phyloP scores from a whole-genome alignment of 768 basidiomycete species.

The Rhodocollybia butyracea region DNA sequence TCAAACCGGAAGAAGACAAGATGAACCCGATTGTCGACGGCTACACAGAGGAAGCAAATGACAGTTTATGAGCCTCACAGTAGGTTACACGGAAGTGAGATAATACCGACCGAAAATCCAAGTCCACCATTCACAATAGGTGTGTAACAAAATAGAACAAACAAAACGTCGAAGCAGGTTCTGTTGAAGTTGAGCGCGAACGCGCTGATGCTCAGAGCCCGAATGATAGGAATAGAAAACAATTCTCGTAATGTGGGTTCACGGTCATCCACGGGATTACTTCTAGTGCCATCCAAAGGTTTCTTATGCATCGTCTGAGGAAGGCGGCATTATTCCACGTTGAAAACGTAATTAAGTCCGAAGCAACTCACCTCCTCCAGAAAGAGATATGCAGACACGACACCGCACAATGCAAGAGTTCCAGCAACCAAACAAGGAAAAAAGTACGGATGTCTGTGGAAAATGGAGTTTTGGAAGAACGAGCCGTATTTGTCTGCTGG shows the following conservation, averaged over 20 bases:
- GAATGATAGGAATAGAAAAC: slow-evolving; percentile 51
- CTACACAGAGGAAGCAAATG: slow-evolving; percentile 16
- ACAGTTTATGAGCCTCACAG: too few relatives aligned
- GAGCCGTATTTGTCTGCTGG: slow-evolving; percentile 43
- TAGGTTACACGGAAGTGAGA: too few relatives aligned
- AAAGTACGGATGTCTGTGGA: slow-evolving; percentile 54
- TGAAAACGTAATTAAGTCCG: neutral
- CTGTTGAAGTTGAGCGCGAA: slow-evolving; percentile 51
- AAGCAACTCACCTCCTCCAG: slow-evolving; percentile 49
- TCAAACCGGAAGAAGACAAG: slow-evolving; percentile 45
- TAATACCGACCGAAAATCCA: too few relatives aligned
- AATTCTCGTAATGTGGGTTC: slow-evolving; percentile 27
- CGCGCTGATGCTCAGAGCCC: slow-evolving; percentile 49
- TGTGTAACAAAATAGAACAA: slow-evolving; percentile 68
- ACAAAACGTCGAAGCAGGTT: slow-evolving; percentile 65
- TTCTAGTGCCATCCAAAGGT: neutral
- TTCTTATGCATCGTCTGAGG: slow-evolving; percentile 2
- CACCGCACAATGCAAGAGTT: slow-evolving; percentile 36
- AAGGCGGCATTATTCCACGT: too few relatives aligned
- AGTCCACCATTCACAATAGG: slow-evolving; percentile 55
- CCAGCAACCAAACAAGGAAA: slow-evolving; percentile 55
- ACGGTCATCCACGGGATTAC: too few relatives aligned
- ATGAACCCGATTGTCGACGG: slow-evolving; percentile 48
- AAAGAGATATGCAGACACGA: slow-evolving; percentile 41
- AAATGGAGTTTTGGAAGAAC: slow-evolving; percentile 40